Conservation (phyloP, 768 basidiomycete species). For the Cyclocybe cylindracea region DNA sequence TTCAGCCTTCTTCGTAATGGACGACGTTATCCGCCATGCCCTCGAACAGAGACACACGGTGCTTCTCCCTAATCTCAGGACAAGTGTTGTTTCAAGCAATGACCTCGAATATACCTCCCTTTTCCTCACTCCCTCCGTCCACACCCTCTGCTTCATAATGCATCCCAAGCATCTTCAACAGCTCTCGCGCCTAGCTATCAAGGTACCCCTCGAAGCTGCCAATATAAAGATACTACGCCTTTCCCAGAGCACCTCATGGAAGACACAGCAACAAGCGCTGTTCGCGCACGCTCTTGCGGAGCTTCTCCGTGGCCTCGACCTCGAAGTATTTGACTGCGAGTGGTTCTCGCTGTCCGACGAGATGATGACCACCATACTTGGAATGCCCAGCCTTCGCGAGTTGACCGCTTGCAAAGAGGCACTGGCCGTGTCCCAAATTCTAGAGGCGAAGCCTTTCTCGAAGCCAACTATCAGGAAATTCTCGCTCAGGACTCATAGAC, state of each 20-base stretch:
- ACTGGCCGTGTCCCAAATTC: background rate
- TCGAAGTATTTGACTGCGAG: conserved; percentile 2
- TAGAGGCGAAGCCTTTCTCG: background rate
- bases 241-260: background rate
- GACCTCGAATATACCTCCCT: background rate
- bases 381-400: background rate
- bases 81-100: background rate
- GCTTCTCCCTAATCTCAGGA: conserved; percentile 1
- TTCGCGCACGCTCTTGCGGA: background rate
- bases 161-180: background rate
- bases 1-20: background rate
- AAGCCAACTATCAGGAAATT: background rate
- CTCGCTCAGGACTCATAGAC: background rate
- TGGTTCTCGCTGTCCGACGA: background rate
- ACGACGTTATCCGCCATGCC: background rate
- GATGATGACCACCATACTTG: background rate
- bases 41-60: background rate
- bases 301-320: background rate
- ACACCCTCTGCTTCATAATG: background rate
- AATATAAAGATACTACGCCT: background rate
- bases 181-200: background rate
- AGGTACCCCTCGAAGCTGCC: background rate
- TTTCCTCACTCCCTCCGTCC: background rate
- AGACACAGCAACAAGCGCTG: background rate
- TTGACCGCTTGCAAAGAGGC: background rate